A percentile compares a stretch with the other conserved stretches of the same genome.
Evolutionary conservation across 164 flowering plant species (phyloP).

Genomic region (Macadamia integrifolia): DNA sequence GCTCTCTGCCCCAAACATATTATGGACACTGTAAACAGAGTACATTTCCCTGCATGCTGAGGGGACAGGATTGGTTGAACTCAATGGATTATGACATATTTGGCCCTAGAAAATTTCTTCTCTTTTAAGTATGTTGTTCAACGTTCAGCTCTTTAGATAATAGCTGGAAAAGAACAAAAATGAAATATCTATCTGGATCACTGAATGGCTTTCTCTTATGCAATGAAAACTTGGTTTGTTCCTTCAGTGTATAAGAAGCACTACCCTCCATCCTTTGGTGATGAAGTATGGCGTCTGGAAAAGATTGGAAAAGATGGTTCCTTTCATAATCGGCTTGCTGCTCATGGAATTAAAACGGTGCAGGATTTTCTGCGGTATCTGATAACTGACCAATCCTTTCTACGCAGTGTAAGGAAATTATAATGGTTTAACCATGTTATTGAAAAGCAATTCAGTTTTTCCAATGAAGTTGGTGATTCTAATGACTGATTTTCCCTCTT

Average conservation of each 20-base stretch:
- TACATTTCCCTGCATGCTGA: too few species aligned
- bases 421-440: background rate
- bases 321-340: conserved; percentile 27
- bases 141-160: background rate
- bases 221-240: background rate
- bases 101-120: background rate
- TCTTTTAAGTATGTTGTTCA: background rate
- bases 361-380: conserved; percentile 35
- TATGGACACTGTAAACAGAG: too few species aligned
- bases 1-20: too few species aligned
- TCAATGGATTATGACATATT: background rate
- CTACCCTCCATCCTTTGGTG: conserved; percentile 30
- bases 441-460: background rate
- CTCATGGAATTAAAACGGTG: conserved; percentile 26
- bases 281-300: conserved; percentile 43
- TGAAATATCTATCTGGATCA: background rate
- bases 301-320: conserved; percentile 39
- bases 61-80: background rate
- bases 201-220: background rate
- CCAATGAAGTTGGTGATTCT: background rate
- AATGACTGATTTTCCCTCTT: background rate
- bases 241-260: conserved; percentile 34
- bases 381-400: conserved; percentile 13
- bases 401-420: background rate
- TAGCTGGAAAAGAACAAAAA: background rate